Percentiles rank a stretch among this genome's conserved stretches.
phyloP scores from a whole-genome alignment of 495 filamentous ascomycete species.

The Neurospora cerealis region DNA sequence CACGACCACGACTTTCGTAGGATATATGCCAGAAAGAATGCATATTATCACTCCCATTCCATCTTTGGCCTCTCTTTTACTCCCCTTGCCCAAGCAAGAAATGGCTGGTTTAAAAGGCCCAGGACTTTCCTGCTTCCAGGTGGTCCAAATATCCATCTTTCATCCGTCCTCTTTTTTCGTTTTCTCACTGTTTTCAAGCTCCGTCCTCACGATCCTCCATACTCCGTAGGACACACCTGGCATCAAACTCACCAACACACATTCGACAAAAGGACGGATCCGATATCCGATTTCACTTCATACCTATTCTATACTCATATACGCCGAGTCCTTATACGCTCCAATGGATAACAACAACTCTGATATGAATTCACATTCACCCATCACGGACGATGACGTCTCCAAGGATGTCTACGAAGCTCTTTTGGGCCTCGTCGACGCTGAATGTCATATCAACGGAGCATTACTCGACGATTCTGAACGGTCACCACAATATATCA shows the following conservation, averaged over 20 bases:
- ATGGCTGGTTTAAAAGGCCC: no score
- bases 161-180: not conserved
- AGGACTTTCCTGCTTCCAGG: not conserved
- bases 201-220: no score
- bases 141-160: not conserved
- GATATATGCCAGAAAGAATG: no score
- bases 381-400: not conserved
- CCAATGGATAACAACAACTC: not conserved
- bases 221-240: no score
- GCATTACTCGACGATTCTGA: no score
- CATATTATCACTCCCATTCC: no score
- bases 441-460: no score
- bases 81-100: no score
- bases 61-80: no score
- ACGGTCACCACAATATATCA: not conserved
- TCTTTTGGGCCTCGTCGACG: no score
- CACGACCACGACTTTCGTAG: no score
- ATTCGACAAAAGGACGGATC: not conserved
- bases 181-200: no score
- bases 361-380: not conserved
- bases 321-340: not conserved
- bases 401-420: not conserved
- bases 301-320: not conserved
- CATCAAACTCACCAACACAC: not conserved
- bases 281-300: not conserved